These are phyloP conservation scores for Colletotrichum lini DNA, from an alignment of 2,329 filamentous ascomycete genomes.

Conservation along the genomic window DNA sequence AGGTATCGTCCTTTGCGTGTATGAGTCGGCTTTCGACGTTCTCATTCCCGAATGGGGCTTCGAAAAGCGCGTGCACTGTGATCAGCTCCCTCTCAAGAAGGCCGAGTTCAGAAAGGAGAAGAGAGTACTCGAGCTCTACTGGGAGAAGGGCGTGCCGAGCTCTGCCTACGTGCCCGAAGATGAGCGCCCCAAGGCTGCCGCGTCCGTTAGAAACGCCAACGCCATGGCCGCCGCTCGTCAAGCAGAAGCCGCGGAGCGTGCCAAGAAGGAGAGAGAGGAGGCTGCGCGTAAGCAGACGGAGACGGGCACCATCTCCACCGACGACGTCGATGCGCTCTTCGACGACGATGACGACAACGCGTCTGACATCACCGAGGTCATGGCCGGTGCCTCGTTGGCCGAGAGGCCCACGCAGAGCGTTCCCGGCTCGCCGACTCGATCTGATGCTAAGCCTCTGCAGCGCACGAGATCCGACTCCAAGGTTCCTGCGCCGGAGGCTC, in stretches of 20 bases:
- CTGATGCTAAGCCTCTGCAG: conserved; percentile 79
- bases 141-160: conserved; percentile 99
- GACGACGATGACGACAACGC: conserved; percentile 92
- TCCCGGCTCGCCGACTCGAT: conserved; percentile 88
- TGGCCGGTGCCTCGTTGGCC: conserved; percentile 89
- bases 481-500: conserved; percentile 80
- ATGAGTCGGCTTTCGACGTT: conserved; percentile 98
- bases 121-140: conserved; percentile 95
- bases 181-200: conserved; percentile 88
- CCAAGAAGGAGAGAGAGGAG: conserved; percentile 89
- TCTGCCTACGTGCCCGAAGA: conserved; percentile 97
- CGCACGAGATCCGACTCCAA: conserved; percentile 96
- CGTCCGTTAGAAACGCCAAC: conserved; percentile 80
- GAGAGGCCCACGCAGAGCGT: conserved; percentile 96
- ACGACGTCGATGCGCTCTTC: conserved; percentile 95
- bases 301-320: conserved; percentile 92
- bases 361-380: conserved; percentile 90
- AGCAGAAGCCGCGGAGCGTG: conserved; percentile 85
- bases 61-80: conserved; percentile 98
- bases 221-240: conserved; percentile 83
- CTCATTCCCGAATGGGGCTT: conserved; percentile 98
- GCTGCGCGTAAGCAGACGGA: conserved; percentile 93
- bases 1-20: conserved; percentile 96
- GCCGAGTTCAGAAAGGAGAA: conserved; percentile 99
- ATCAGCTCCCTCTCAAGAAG: conserved; percentile 97